Percentiles rank a stretch among this genome's conserved stretches.
phyloP scores from a whole-genome alignment of 1,139 yeast genomes.

The Citeromyces hawaiiensis region DNA sequence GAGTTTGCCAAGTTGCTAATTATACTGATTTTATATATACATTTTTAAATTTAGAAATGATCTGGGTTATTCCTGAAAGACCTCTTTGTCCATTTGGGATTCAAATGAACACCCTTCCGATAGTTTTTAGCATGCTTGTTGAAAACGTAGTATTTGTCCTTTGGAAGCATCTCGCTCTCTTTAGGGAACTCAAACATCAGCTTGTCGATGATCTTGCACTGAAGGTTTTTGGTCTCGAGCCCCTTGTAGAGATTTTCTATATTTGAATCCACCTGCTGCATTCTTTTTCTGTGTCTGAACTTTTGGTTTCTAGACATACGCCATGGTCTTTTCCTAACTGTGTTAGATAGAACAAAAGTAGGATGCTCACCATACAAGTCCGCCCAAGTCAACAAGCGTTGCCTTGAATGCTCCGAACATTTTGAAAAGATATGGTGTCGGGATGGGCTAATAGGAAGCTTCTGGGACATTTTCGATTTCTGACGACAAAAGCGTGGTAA shows the following conservation, averaged over 20 bases:
- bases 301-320: slow-evolving; percentile 76
- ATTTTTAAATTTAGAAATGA: slow-evolving; percentile 38
- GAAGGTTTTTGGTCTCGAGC: slow-evolving; percentile 31
- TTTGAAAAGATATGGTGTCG: not conserved
- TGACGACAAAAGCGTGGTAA: too few species aligned
- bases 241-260: slow-evolving; percentile 60
- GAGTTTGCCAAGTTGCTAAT: not conserved
- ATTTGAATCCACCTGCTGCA: slow-evolving; percentile 70
- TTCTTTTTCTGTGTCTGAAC: slow-evolving; percentile 68
- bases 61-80: slow-evolving; percentile 74
- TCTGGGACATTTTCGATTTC: too few species aligned
- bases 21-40: not conserved
- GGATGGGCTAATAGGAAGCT: not conserved
- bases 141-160: slow-evolving; percentile 82
- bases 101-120: slow-evolving; percentile 78
- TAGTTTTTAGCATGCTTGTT: slow-evolving; percentile 62
- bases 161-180: slow-evolving; percentile 66
- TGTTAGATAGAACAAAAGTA: not conserved
- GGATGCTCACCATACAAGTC: slow-evolving; percentile 63
- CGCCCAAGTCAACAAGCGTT: slow-evolving; percentile 54
- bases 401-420: slow-evolving; percentile 83
- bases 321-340: slow-evolving; percentile 44
- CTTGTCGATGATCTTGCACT: slow-evolving; percentile 38
- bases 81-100: slow-evolving; percentile 83
- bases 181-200: slow-evolving; percentile 53